Evolutionary conservation across 495 filamentous ascomycete genomes (phyloP), one percentile per base, ranked within the genome.

Genomic region (Podospora australis): DNA sequence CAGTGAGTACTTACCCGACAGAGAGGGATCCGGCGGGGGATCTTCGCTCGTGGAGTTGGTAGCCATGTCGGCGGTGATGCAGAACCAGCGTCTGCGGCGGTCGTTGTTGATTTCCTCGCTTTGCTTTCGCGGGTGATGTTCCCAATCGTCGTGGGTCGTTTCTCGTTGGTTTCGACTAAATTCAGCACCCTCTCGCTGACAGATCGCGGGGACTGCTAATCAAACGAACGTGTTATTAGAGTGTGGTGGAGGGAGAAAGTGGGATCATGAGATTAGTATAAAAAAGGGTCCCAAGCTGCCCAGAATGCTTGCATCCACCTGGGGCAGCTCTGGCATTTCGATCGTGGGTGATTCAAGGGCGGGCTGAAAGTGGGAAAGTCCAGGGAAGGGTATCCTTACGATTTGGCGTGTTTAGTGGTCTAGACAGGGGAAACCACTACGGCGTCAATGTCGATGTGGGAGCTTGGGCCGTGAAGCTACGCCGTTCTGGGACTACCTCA

Each of bases 1-100:
- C 13, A 25, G 7, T 23, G 19, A 14, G 6, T 2, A 54, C 62
- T 58, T 39, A 65, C 62, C 54, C 54, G 56, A 62, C 47, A 65
- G 43, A 17, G 62, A 34, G 46, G 46, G 13, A n/a, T 19, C 10
- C 13, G 4, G n/a, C 3, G 30, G 2, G 6, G 14, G 11, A 13
- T 39, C 7, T 1, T 39, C 16, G 1, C 32, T 4, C 4, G 36
- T 39, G 11, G 20, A 5, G 16, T 34, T 28, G 19, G n/a, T 39
- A 29, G 46, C 47, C 54, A 57, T 57, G 28, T 13, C 48, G 54
- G 51, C 54, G 50, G 51, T 30, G 42, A 19, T 43, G 54, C 54
- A 54, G 54, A 44, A 50, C 44, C 25, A 47, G 39, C 50, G 35
- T 49, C 54, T 50, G 36, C 42, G 30, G 16, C 36, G 25, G 28